Conservation (phyloP, 2,329 filamentous ascomycete species). For the Thielaviopsis euricoi region DNA sequence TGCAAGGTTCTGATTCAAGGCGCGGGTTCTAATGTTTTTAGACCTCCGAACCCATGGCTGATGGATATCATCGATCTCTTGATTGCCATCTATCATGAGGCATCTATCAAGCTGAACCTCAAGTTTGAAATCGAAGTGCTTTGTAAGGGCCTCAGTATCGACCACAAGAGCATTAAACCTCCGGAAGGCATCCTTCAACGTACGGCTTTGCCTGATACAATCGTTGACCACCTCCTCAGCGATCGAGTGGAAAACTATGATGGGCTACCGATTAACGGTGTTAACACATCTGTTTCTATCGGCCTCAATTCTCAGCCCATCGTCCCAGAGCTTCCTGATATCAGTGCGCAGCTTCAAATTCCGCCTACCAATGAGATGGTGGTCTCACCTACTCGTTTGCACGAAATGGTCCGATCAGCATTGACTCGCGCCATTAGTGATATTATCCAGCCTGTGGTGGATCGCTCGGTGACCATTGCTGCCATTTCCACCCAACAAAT, state of each 20-base stretch:
- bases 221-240: constrained; percentile 44
- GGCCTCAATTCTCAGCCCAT: constrained; percentile 65
- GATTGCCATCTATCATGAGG: constrained; percentile 84
- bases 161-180: constrained; percentile 81
- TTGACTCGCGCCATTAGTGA: constrained; percentile 84
- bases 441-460: constrained; percentile 94
- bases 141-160: constrained; percentile 80
- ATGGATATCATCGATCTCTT: constrained; percentile 90
- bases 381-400: constrained; percentile 49
- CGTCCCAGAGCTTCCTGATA: constrained; percentile 66
- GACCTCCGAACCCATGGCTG: constrained; percentile 89
- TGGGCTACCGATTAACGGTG: constrained; percentile 59
- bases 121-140: constrained; percentile 98
- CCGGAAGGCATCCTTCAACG: constrained; percentile 74
- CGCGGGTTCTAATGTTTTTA: constrained; percentile 71
- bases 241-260: constrained; percentile 71
- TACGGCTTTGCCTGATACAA: constrained; percentile 19
- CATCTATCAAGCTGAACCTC: constrained; percentile 85
- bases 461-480: constrained; percentile 92
- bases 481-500: constrained; percentile 93
- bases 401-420: constrained; percentile 68
- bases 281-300: constrained; percentile 49
- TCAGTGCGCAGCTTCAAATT: constrained; percentile 62
- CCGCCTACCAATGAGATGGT: constrained; percentile 70
- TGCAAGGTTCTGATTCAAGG: constrained; percentile 90